A percentile compares a stretch with the other conserved stretches of the same genome.
These are phyloP conservation scores for Straminergon stramineum DNA, from an alignment of 225 moss, liverwort and hornwort genomes.

Conservation along the genomic window DNA sequence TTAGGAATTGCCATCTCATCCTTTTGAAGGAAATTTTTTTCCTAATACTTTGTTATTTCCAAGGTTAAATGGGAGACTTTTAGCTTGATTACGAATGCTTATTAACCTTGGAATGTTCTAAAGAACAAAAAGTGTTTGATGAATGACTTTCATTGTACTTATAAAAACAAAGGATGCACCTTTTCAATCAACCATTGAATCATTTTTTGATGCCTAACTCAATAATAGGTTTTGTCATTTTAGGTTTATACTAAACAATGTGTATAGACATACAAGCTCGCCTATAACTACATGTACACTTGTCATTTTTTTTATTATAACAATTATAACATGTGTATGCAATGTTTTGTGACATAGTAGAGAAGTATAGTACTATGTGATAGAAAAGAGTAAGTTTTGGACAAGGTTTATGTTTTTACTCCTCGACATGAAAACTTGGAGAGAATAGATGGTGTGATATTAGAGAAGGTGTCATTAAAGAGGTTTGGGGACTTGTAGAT, in stretches of 20 bases:
- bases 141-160: neutral
- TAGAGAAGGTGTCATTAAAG: neutral
- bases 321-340: neutral
- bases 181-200: neutral
- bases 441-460: neutral
- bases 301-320: neutral
- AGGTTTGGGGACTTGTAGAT: fast-evolving
- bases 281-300: neutral
- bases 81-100: neutral
- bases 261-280: neutral
- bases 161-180: neutral
- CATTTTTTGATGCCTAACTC: neutral
- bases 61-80: neutral
- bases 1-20: neutral
- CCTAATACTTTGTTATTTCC: too few species aligned
- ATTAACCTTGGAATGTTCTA: neutral
- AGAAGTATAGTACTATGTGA: neutral
- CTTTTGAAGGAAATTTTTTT: fast-evolving
- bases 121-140: too few species aligned
- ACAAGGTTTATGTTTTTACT: neutral
- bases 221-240: fast-evolving
- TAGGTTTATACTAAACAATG: neutral
- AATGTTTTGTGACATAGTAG: neutral
- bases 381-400: neutral
- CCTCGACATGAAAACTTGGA: neutral